phyloP scores from a whole-genome alignment of 139 green algal genomes.

The Trebouxia sp. region DNA sequence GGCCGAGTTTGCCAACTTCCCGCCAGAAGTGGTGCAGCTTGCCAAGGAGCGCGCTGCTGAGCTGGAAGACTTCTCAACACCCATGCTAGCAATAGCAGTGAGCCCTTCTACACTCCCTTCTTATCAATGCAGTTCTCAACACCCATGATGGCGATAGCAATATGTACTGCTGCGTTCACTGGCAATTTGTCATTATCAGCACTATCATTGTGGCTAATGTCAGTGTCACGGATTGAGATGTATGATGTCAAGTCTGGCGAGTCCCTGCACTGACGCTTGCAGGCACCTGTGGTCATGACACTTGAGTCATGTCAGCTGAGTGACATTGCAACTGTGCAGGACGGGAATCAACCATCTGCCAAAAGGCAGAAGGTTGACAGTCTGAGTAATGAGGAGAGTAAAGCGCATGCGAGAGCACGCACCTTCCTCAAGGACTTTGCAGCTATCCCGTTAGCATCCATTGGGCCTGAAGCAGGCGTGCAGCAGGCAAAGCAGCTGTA shows the following conservation, averaged over 20 bases:
- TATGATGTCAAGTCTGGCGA: not conserved
- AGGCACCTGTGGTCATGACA: not conserved
- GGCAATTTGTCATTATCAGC: not conserved
- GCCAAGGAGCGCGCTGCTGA: conserved; percentile 75
- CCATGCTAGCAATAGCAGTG: not conserved
- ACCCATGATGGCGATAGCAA: not conserved
- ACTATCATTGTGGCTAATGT: not conserved
- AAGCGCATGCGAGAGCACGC: not conserved
- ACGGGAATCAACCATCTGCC: not conserved
- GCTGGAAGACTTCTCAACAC: conserved; percentile 67
- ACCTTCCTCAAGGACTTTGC: conserved; percentile 59
- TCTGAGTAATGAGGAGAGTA: not conserved
- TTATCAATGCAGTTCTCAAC: not conserved
- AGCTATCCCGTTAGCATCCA: conserved; percentile 50
- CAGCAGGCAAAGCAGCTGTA: conserved; percentile 47
- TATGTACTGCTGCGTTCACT: not conserved
- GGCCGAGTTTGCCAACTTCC: conserved; percentile 90
- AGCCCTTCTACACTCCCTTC: not conserved
- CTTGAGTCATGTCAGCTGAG: not conserved
- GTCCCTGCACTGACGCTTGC: not conserved
- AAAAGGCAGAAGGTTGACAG: conserved; percentile 14
- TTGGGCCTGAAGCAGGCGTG: conserved; percentile 44
- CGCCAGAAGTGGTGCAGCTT: conserved; percentile 73
- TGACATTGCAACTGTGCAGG: not conserved
- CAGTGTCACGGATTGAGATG: not conserved